Evolutionary conservation across 1,139 yeast genomes (phyloP).

Genomic region (Blastobotrys proliferans): DNA sequence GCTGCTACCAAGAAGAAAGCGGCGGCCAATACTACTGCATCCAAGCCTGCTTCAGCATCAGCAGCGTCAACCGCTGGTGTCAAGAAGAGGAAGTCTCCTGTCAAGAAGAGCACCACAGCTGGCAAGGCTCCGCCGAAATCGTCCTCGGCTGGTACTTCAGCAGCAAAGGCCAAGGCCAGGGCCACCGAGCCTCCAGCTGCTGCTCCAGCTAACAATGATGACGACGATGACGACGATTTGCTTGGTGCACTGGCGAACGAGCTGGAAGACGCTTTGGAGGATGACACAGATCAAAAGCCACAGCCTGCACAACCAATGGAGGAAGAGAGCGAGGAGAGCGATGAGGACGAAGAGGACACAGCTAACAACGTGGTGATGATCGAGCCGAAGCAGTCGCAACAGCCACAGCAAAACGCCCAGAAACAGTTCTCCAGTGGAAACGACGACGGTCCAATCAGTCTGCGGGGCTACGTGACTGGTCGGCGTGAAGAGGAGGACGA

Average conservation of each 20-base stretch:
- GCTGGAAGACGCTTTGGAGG: slow-evolving; percentile 27
- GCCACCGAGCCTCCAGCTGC: not conserved
- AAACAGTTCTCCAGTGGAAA: not conserved
- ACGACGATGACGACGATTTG: slow-evolving; percentile 31
- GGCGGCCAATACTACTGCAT: not conserved
- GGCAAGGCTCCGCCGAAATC: not conserved
- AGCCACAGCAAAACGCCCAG: not conserved
- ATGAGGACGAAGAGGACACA: slow-evolving; percentile 20
- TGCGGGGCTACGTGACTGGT: slow-evolving; percentile 22
- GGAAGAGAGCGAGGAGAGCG: slow-evolving; percentile 20
- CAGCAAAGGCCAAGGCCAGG: not conserved
- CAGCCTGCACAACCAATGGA: not conserved
- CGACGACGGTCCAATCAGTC: slow-evolving; percentile 2
- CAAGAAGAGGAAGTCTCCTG: too few species aligned
- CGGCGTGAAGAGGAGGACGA: slow-evolving; percentile 26
- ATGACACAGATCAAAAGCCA: slow-evolving; percentile 15
- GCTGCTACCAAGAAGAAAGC: not conserved
- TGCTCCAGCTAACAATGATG: slow-evolving; percentile 15
- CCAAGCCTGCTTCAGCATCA: not conserved
- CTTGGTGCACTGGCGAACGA: slow-evolving; percentile 31
- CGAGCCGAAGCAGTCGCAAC: slow-evolving; percentile 10
- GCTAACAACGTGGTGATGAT: slow-evolving; percentile 13
- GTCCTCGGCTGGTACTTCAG: not conserved
- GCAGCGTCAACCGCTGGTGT: not conserved
- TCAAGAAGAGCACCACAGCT: not conserved